These are phyloP conservation scores for Melampsora americana DNA, from an alignment of 1,284 basidiomycete species.

Conservation along the genomic window DNA sequence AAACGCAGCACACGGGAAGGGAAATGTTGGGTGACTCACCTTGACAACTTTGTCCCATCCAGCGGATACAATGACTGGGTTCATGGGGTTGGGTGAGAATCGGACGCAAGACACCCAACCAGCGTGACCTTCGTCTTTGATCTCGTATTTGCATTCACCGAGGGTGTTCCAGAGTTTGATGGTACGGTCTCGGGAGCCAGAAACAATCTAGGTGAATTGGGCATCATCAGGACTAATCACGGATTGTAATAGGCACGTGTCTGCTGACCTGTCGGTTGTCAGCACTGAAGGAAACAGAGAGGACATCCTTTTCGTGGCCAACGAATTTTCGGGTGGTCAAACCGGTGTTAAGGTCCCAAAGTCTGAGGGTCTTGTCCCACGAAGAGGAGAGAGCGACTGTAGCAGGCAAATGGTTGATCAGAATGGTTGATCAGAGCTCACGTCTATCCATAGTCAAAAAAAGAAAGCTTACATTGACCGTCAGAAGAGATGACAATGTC, in stretches of 20 bases:
- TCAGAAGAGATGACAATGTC: conserved; percentile 70
- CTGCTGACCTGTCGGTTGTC: conserved; percentile 51
- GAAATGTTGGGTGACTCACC: conserved; percentile 62
- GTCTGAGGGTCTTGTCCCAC: conserved; percentile 99
- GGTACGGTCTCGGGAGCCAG: conserved; percentile 89
- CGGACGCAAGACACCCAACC: conserved; percentile 99
- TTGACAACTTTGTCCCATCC: conserved; percentile 99
- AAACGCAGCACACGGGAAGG: conserved; percentile 26
- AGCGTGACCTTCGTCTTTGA: conserved; percentile 95
- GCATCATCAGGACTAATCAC: conserved; percentile 73
- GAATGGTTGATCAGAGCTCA: not conserved
- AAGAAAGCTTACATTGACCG: conserved; percentile 27
- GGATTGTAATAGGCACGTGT: not conserved
- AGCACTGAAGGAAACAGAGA: conserved; percentile 61
- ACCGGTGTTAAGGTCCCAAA: conserved; percentile 98
- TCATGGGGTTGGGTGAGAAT: conserved; percentile 97
- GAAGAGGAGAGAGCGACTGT: conserved; percentile 94
- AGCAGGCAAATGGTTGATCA: no score
- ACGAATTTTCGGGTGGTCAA: conserved; percentile 92
- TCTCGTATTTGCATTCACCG: conserved; percentile 99
- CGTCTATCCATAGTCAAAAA: no score
- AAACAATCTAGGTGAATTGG: conserved; percentile 98
- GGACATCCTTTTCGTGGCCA: conserved; percentile 95
- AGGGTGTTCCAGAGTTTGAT: conserved; percentile 99
- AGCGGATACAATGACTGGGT: conserved; percentile 97